Percentiles rank a stretch among this genome's conserved stretches.
Conservation (phyloP, 495 filamentous ascomycete genomes). For the Lichina pygmaea region DNA sequence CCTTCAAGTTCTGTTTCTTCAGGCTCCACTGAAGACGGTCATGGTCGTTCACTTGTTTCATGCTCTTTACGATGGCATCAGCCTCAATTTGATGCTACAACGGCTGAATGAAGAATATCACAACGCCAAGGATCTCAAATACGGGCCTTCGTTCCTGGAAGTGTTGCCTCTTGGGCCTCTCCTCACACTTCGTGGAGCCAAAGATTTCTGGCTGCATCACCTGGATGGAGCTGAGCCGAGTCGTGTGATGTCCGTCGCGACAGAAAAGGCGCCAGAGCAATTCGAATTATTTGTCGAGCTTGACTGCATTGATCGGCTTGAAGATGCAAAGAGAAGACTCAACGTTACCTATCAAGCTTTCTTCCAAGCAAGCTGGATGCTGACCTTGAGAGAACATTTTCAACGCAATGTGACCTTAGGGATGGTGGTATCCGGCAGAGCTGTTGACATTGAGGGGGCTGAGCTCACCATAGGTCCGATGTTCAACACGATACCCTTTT, state of each 20-base stretch:
- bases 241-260: neutral
- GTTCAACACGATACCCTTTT: slow-evolving; percentile 72
- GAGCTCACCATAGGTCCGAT: slow-evolving; percentile 57
- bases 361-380: slow-evolving; percentile 41
- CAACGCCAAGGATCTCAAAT: slow-evolving; percentile 2
- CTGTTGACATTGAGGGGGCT: slow-evolving; percentile 32
- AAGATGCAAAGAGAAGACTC: slow-evolving; percentile 22
- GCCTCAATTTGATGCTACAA: slow-evolving; percentile 36
- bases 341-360: slow-evolving; percentile 52
- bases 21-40: slow-evolving; percentile 8
- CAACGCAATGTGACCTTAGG: slow-evolving; percentile 24
- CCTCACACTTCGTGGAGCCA: slow-evolving; percentile 22
- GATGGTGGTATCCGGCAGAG: slow-evolving; percentile 41
- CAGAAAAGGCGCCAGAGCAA: neutral
- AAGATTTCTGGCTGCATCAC: slow-evolving; percentile 39
- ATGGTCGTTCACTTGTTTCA: slow-evolving; percentile 52
- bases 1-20: slow-evolving; percentile 19
- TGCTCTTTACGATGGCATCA: slow-evolving; percentile 69
- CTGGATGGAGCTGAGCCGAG: slow-evolving; percentile 15
- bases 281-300: neutral
- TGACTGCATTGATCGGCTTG: slow-evolving; percentile 6
- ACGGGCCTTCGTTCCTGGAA: slow-evolving; percentile 21
- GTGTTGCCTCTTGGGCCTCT: slow-evolving; percentile 28
- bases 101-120: slow-evolving; percentile 23
- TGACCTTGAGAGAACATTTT: slow-evolving; percentile 19